phyloP scores from a whole-genome alignment of 2,329 filamentous ascomycete genomes.

The Fusarium bulbicola region DNA sequence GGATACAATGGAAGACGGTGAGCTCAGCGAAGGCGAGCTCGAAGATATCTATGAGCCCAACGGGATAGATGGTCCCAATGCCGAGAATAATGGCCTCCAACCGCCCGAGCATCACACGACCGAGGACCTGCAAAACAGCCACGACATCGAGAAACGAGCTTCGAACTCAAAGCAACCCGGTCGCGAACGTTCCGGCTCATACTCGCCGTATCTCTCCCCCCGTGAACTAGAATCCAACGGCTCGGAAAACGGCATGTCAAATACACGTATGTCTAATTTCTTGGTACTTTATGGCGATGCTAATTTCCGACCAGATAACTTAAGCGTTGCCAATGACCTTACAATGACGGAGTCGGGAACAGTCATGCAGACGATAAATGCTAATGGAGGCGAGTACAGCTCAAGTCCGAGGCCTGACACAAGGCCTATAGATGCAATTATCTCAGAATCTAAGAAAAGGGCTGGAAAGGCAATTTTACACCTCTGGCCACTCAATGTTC shows the following conservation, averaged over 20 bases:
- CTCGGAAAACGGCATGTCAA: conserved; percentile 14
- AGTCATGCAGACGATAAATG: not conserved
- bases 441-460: conserved; percentile 60
- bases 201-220: conserved; percentile 62
- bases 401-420: not conserved
- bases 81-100: not conserved
- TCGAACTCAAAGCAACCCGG: conserved; percentile 22
- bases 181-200: conserved; percentile 61
- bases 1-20: conserved; percentile 71
- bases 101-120: not conserved
- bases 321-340: not conserved
- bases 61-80: conserved; percentile 11
- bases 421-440: not conserved
- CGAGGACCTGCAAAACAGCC: not conserved
- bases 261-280: conserved; percentile 11
- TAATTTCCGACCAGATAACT: conserved; percentile 27
- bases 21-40: conserved; percentile 75
- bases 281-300: not conserved
- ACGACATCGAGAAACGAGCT: not conserved
- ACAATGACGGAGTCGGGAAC: not conserved
- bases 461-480: conserved; percentile 75
- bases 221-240: conserved; percentile 51
- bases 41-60: conserved; percentile 64
- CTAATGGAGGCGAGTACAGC: not conserved
- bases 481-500: conserved; percentile 72